Evolutionary conservation across 371 early-diverging fungal genomes (phyloP).

Genomic region (Syncephalis fuscata): DNA sequence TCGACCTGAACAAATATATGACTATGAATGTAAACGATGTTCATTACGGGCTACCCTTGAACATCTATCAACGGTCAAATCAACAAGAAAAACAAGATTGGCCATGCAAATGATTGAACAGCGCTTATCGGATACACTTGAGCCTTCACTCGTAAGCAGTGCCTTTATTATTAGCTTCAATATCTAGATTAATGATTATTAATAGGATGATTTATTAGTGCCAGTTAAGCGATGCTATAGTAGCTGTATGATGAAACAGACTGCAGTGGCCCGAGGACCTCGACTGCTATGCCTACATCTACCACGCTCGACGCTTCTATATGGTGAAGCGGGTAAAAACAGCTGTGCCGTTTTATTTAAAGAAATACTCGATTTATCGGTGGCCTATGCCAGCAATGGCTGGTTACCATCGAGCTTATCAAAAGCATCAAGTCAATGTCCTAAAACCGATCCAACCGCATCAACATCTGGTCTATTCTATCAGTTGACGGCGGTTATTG

Average conservation of each 20-base stretch:
- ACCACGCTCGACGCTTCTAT: conserved; percentile 43
- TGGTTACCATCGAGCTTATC: background rate
- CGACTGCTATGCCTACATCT: conserved; percentile 47
- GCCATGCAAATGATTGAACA: no score
- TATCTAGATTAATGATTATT: no score
- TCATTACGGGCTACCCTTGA: background rate
- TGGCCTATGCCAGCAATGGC: conserved; percentile 4
- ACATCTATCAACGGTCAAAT: no score
- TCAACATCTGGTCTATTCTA: conserved; percentile 22
- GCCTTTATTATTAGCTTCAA: no score
- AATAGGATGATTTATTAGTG: no score
- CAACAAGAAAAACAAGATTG: no score
- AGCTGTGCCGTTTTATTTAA: conserved; percentile 35
- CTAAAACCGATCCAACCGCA: background rate
- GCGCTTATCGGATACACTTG: no score
- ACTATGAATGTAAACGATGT: background rate
- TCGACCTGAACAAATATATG: background rate
- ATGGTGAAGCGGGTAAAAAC: conserved; percentile 48
- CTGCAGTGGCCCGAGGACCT: conserved; percentile 39
- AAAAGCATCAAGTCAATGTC: background rate
- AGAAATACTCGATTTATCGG: conserved; percentile 35
- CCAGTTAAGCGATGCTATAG: background rate
- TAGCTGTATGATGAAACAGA: conserved; percentile 31
- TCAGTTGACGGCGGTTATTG: conserved; percentile 33
- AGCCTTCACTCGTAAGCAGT: no score